phyloP scores from a whole-genome alignment of 164 flowering plant species.

The Brasenia schreberi region DNA sequence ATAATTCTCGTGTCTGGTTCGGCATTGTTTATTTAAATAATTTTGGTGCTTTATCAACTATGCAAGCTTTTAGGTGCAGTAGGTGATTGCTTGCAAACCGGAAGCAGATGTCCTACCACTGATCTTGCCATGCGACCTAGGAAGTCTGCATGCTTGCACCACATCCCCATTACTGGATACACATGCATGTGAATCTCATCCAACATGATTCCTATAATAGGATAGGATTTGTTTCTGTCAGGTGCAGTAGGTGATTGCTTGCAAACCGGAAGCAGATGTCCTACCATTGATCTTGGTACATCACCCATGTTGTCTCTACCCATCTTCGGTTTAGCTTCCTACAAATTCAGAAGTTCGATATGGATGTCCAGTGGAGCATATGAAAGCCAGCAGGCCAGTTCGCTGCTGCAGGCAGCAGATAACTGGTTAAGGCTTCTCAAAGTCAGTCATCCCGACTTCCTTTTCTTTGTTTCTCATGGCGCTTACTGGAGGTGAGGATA shows the following conservation, averaged over 20 bases:
- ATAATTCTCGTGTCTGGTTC: too few relatives aligned
- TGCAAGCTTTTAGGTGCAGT: too few relatives aligned
- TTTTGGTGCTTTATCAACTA: too few relatives aligned
- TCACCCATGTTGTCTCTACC: constrained; percentile 37
- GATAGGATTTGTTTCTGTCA: background rate
- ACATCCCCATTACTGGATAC: background rate
- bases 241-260: background rate
- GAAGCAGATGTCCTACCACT: background rate
- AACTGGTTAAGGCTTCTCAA: constrained; percentile 38
- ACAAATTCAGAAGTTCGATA: constrained; percentile 48
- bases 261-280: background rate
- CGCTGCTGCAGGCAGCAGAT: constrained; percentile 42
- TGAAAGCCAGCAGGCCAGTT: constrained; percentile 33
- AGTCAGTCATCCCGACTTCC: constrained; percentile 51
- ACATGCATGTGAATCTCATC: background rate
- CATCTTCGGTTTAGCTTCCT: constrained; percentile 70
- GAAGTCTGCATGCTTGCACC: too few relatives aligned
- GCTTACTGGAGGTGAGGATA: constrained; percentile 22
- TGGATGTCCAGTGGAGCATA: constrained; percentile 27
- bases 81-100: background rate
- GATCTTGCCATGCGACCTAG: too few relatives aligned
- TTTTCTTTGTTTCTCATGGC: constrained; percentile 38
- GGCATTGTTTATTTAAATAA: too few relatives aligned
- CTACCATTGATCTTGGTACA: constrained; percentile 4
- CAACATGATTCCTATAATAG: background rate